Conservation (phyloP, 1,284 basidiomycete species). For the Acaromyces ingoldii region DNA sequence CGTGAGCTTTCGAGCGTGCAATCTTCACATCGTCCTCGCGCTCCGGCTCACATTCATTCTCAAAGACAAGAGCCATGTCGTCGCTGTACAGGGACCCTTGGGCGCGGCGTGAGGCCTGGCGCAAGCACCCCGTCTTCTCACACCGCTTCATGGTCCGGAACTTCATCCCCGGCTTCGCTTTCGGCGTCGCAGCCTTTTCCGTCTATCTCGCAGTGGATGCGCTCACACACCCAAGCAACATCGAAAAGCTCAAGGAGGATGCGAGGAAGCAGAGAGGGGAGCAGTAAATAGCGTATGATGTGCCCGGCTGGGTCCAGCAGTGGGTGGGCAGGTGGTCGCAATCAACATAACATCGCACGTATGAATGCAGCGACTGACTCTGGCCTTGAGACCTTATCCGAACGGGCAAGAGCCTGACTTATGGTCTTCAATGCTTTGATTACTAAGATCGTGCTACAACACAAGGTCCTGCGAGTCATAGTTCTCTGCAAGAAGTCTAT, state of each 20-base stretch:
- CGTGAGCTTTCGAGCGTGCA: no score
- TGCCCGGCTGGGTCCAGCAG: no score
- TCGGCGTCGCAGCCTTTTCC: slow-evolving; percentile 41
- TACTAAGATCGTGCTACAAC: background rate
- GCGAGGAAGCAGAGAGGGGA: slow-evolving; percentile 30
- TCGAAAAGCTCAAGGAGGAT: slow-evolving; percentile 46
- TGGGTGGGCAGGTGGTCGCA: no score
- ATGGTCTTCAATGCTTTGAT: no score
- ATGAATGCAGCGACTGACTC: no score
- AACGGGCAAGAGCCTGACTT: no score
- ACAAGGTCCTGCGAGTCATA: background rate
- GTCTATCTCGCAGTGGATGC: slow-evolving; percentile 26
- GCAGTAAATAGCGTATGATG: no score
- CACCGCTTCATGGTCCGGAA: slow-evolving; percentile 40
- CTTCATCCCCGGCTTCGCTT: slow-evolving; percentile 47
- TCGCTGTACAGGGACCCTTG: slow-evolving; percentile 47
- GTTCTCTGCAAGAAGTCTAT: slow-evolving; percentile 38
- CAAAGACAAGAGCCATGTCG: slow-evolving; percentile 36
- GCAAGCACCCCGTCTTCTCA: slow-evolving; percentile 50
- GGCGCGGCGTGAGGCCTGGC: slow-evolving; percentile 50
- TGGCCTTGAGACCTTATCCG: no score
- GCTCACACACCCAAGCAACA: slow-evolving; percentile 40
- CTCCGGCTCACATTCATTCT: background rate
- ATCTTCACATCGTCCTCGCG: background rate
- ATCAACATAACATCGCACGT: no score